Evolutionary conservation across 768 basidiomycete species (phyloP).

Genomic region (Chalciporus pseudorubinellus): DNA sequence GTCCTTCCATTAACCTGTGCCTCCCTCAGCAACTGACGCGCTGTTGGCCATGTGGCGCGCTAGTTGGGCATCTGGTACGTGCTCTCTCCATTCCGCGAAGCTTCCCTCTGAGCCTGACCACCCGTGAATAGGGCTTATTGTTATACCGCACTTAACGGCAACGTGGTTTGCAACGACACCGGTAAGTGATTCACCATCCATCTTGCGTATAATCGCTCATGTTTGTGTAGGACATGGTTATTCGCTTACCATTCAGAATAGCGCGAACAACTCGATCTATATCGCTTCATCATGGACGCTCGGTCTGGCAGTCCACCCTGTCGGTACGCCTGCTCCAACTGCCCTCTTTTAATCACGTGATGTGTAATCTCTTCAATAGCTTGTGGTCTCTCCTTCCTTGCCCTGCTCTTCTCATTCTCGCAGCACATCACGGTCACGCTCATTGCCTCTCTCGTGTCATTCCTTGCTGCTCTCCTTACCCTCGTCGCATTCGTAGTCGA

Average conservation of each 20-base stretch:
- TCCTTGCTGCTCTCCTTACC: slow-evolving; percentile 66
- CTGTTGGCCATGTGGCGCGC: slow-evolving; percentile 3
- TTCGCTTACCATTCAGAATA: slow-evolving; percentile 33
- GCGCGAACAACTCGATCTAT: slow-evolving; percentile 28
- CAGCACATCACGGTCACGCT: slow-evolving; percentile 47
- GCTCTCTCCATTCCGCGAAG: background rate
- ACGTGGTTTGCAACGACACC: slow-evolving; percentile 41
- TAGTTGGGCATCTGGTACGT: slow-evolving; percentile 73
- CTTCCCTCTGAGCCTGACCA: slow-evolving; percentile 5
- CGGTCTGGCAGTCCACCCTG: slow-evolving; percentile 71
- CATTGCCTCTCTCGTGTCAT: slow-evolving; percentile 48
- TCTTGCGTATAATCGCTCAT: background rate
- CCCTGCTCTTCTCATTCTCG: slow-evolving; percentile 60
- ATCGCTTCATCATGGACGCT: slow-evolving; percentile 65
- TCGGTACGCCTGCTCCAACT: slow-evolving; percentile 47
- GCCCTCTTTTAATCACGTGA: slow-evolving; percentile 4
- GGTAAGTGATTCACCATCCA: slow-evolving; percentile 33
- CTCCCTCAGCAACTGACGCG: slow-evolving; percentile 1
- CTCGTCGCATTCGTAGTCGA: slow-evolving; percentile 76
- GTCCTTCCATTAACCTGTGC: slow-evolving; percentile 23
- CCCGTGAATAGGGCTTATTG: slow-evolving; percentile 55
- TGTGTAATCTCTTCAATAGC: slow-evolving; percentile 29
- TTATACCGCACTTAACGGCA: slow-evolving; percentile 42
- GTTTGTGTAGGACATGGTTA: slow-evolving; percentile 53
- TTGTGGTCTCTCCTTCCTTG: slow-evolving; percentile 57